Evolutionary conservation across 768 basidiomycete species (phyloP).

Genomic region (Termitomyces sp.): DNA sequence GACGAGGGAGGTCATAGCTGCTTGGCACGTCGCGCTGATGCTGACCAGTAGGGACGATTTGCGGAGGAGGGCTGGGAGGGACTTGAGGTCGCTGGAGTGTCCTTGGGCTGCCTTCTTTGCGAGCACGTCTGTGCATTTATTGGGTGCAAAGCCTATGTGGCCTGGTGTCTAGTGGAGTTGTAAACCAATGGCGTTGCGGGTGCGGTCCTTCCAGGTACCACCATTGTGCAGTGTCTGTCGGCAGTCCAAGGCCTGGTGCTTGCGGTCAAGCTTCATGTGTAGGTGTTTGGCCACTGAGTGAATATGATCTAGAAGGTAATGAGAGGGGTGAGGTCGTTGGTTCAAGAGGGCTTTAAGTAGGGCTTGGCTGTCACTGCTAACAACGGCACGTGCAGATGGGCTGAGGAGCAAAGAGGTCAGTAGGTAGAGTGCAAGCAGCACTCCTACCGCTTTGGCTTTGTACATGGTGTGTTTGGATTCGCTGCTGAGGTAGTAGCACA

Average conservation of each 20-base stretch:
- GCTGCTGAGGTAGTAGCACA: conserved; percentile 22
- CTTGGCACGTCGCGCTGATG: background rate
- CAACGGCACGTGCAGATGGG: background rate
- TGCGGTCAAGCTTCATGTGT: background rate
- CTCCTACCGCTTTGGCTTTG: background rate
- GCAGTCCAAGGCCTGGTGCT: background rate
- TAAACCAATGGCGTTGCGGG: background rate
- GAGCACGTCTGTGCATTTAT: background rate
- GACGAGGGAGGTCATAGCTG: background rate
- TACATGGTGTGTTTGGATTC: background rate
- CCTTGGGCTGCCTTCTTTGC: conserved; percentile 4
- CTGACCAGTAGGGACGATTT: conserved; percentile 11
- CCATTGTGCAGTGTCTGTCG: background rate
- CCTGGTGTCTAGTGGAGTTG: conserved; percentile 8
- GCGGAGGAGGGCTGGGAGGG: conserved; percentile 1
- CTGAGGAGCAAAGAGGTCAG: conserved; percentile 11
- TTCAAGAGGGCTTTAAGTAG: conserved; percentile 3
- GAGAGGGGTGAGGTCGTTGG: conserved; percentile 8
- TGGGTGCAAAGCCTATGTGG: conserved; percentile 3
- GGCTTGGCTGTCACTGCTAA: conserved; percentile 9
- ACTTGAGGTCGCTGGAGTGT: background rate
- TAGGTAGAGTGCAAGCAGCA: background rate
- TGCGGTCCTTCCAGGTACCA: background rate
- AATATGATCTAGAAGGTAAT: conserved; percentile 7
- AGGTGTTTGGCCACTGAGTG: background rate